Conservation (phyloP, 805 yeast genomes). For the Teunomyces pallodes region DNA sequence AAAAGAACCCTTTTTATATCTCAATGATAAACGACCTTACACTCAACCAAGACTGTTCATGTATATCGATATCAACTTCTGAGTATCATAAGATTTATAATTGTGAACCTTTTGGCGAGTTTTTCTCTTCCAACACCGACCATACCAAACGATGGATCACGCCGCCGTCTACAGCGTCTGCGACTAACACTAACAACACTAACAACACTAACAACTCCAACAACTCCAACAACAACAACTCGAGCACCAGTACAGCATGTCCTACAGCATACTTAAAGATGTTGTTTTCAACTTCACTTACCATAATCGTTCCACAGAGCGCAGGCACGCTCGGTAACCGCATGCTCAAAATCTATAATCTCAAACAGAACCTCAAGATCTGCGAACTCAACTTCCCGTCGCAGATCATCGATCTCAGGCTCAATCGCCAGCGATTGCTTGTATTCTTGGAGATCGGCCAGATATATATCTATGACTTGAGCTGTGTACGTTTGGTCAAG, state of each 20-base stretch:
- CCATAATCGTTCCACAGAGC: conserved; percentile 37
- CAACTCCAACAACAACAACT: not conserved
- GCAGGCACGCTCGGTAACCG: conserved; percentile 22
- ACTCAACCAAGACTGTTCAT: conserved; percentile 43
- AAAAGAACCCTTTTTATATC: not conserved
- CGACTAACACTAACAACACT: too few relatives aligned
- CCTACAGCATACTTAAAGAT: conserved; percentile 36
- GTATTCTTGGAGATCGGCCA: conserved; percentile 74
- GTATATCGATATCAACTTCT: conserved; percentile 35
- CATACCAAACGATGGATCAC: not conserved
- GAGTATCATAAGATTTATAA: conserved; percentile 37
- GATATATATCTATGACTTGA: conserved; percentile 83
- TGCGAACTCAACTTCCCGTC: conserved; percentile 90
- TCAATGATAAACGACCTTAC: conserved; percentile 33
- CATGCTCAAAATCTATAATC: conserved; percentile 36
- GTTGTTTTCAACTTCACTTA: conserved; percentile 41
- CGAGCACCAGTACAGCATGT: not conserved
- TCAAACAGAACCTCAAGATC: conserved; percentile 49
- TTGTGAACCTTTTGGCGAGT: conserved; percentile 47
- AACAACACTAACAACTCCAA: too few relatives aligned
- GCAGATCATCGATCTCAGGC: conserved; percentile 63
- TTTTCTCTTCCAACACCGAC: conserved; percentile 23
- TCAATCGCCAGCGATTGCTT: conserved; percentile 79
- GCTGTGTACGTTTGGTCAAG: conserved; percentile 76
- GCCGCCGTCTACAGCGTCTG: not conserved